Percentiles rank a stretch among this genome's conserved stretches.
Evolutionary conservation across 73 alveolate genomes (phyloP).

Genomic region (Uronychia setigera): DNA sequence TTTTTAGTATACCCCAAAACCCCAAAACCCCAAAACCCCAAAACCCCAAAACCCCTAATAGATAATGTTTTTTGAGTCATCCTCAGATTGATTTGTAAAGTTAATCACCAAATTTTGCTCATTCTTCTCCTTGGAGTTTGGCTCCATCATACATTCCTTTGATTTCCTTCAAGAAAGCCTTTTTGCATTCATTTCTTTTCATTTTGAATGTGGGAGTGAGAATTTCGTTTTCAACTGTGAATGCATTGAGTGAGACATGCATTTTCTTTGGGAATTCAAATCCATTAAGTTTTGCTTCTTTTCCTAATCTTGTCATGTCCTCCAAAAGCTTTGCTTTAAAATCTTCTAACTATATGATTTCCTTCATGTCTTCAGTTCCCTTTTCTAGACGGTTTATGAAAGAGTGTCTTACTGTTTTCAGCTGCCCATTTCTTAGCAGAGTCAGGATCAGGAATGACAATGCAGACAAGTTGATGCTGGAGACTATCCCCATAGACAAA

Average conservation of each 20-base stretch:
- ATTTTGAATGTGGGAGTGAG: slow-evolving; percentile 78
- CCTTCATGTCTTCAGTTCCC: slow-evolving; percentile 9
- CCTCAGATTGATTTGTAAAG: no score
- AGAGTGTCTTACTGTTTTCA: slow-evolving; percentile 4
- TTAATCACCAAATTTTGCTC: no score
- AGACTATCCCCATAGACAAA: slow-evolving; percentile 86
- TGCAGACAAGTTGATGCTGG: slow-evolving; percentile 70
- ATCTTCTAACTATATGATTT: slow-evolving; percentile 10
- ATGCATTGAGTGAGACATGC: slow-evolving; percentile 50
- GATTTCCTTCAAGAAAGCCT: slow-evolving; percentile 57
- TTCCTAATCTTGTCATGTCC: slow-evolving; percentile 12
- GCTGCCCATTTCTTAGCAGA: slow-evolving; percentile 51
- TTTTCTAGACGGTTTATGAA: neutral
- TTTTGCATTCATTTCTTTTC: slow-evolving; percentile 69
- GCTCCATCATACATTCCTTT: slow-evolving; percentile 64
- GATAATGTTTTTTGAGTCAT: no score
- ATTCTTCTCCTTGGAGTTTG: slow-evolving; percentile 49
- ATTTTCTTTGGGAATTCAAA: slow-evolving; percentile 69
- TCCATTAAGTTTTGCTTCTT: slow-evolving; percentile 58
- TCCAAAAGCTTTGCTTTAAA: neutral
- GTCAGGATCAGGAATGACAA: slow-evolving; percentile 74
- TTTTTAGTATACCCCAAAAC: no score
- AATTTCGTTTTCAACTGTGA: slow-evolving; percentile 73
- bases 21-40: no score
- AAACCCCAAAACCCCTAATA: no score